Evolutionary conservation across 139 green algal genomes (phyloP), one percentile per base, ranked within the genome.

Genomic region (Auxenochlorella pyrenoidosa): DNA sequence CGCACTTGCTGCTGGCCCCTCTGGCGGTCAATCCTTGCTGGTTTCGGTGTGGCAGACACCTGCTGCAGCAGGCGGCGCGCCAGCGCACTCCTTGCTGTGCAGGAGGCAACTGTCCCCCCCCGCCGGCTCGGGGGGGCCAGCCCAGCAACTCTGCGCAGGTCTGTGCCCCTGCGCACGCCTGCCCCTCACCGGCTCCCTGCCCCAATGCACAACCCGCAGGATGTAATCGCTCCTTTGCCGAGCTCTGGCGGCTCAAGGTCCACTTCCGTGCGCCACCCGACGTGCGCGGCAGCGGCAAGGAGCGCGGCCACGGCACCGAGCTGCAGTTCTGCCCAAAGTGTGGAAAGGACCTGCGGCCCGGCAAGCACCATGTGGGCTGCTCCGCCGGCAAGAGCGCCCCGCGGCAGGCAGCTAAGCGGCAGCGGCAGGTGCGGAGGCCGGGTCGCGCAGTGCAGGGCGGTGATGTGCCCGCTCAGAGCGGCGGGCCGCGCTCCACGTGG

Each of bases 301-400:
- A 98, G 89, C 90, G 95, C 16, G 95, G 95, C 26, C 95, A 98
- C 80, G 95, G 95, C 36, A 93, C 88, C n/a, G 95, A 98, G 87
- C 92, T 98, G 19, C 89, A 89, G 60, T 90, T 91, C 43, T 98
- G 95, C 88, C 95, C 95, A 32, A 97, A 97, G 83, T 98, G 95
- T 73, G 89, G 89, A 32, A 95, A 95, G 83, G 88, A 91, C n/a
- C 86, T 98, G 19, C 95, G 96, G 73, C 93, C 94, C 18, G 95
- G 95, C 22, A 96, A 96, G 86, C 95, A 98, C 89, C 95, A 98
- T 82, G 94, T 98, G 19, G 94, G 94, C 36, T 98, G 95, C 83
- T 94, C 91, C 2, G 95, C 90, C 16, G 93, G 90, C 36, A 90
- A 88, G 51, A 86, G 65, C 41, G 90, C 90, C 44, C 84, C 86